These are phyloP conservation scores for Blepharisma stoltei DNA, from an alignment of 73 alveolate genomes.

Conservation along the genomic window DNA sequence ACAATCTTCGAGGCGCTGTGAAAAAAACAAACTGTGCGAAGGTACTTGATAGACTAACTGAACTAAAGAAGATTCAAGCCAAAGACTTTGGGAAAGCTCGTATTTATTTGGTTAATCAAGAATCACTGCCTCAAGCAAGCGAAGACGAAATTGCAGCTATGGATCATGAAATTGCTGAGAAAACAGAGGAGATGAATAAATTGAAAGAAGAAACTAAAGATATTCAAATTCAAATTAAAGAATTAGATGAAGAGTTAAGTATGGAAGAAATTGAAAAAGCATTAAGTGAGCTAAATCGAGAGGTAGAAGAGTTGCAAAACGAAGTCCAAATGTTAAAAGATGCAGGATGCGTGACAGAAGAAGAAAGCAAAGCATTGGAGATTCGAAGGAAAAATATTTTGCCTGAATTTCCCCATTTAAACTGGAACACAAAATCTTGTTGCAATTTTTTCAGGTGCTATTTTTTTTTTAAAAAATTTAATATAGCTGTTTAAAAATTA, in stretches of 20 bases:
- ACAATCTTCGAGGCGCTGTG: constrained; percentile 70
- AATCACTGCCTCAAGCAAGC: constrained; percentile 55
- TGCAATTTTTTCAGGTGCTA: no score
- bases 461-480: no score
- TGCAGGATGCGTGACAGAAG: constrained; percentile 66
- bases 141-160: constrained; percentile 67
- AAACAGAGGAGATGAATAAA: constrained; percentile 66
- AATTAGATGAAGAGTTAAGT: constrained; percentile 53
- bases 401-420: no score
- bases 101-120: constrained; percentile 78
- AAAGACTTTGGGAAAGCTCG: constrained; percentile 83
- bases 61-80: constrained; percentile 64
- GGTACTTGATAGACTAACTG: constrained; percentile 73
- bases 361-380: constrained; percentile 64
- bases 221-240: constrained; percentile 58
- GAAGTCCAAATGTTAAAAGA: constrained; percentile 52
- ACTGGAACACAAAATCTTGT: no score
- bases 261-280: constrained; percentile 60
- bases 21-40: constrained; percentile 65
- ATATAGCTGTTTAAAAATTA: no score
- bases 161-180: constrained; percentile 66
- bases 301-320: constrained; percentile 49
- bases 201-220: constrained; percentile 52
- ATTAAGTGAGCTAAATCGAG: constrained; percentile 50
- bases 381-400: constrained; percentile 50